These are phyloP conservation scores for Paecilomyces sp. DNA, from an alignment of 2,329 filamentous ascomycete species.

Conservation along the genomic window DNA sequence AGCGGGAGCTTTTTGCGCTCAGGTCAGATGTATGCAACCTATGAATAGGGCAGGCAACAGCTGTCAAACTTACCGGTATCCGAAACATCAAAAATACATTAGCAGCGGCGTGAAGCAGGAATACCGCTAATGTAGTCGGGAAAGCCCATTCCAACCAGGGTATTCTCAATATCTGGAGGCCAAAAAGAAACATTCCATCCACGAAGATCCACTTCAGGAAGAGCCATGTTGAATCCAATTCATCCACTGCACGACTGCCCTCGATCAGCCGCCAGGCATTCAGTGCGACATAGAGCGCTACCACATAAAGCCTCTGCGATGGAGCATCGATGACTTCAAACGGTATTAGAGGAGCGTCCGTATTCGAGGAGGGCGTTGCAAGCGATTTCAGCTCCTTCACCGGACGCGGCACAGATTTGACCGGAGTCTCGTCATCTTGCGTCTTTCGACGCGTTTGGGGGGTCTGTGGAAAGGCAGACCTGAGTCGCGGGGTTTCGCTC, in stretches of 20 bases:
- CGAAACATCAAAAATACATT: constrained; percentile 92
- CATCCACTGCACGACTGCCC: constrained; percentile 71
- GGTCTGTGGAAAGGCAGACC: constrained; percentile 74
- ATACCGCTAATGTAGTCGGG: constrained; percentile 62
- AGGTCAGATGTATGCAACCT: neutral
- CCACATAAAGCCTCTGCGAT: constrained; percentile 80
- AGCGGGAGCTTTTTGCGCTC: constrained; percentile 56
- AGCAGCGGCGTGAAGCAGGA: constrained; percentile 61
- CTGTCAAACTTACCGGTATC: constrained; percentile 55
- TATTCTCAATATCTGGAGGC: constrained; percentile 78
- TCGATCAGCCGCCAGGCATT: constrained; percentile 83
- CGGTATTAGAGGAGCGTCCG: constrained; percentile 63
- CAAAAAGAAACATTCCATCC: constrained; percentile 81
- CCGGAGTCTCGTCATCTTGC: constrained; percentile 21
- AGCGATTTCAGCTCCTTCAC: constrained; percentile 14
- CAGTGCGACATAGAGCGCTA: constrained; percentile 68
- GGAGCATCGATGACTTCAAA: constrained; percentile 78
- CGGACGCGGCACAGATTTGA: constrained; percentile 17
- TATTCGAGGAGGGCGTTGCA: constrained; percentile 15
- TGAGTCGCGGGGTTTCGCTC: constrained; percentile 74
- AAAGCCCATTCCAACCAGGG: constrained; percentile 94
- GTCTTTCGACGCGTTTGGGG: constrained; percentile 47
- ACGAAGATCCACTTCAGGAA: constrained; percentile 92
- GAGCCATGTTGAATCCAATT: constrained; percentile 78
- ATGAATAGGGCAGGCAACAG: neutral